Evolutionary conservation across 257 asterid species (phyloP), one percentile per base, ranked within the genome.

Genomic region (Capsicum rhomboideum): DNA sequence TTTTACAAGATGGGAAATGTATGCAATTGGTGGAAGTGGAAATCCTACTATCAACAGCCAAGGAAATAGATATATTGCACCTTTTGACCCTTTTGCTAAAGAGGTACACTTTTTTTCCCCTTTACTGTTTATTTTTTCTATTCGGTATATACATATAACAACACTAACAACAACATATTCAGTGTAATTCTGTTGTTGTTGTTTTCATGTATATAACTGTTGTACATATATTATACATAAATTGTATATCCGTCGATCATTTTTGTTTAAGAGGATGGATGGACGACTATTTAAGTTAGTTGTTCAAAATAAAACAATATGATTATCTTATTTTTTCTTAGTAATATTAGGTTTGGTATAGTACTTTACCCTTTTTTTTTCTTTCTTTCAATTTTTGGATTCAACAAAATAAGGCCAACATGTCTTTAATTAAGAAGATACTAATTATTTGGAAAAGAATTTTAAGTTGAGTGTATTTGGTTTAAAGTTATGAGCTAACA

Each of bases 21-120:
- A 93, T 83, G 97, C 97, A 2, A 93, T 93, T 28, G 97, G 97
- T 13, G 97, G 97, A n/a, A 92, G 96, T 55, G 97, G 95, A 4
- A 89, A 85, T 18, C 97, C 97, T 34, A 93, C 97, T 11, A 93
- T 93, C 42, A 93, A 93, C 20, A 93, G 97, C 82, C 96, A 93
- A 84, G 97, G 97, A 21, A 93, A 93, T 82, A 91, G 97, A 0
- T 93, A 91, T 66, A 91, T 91, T 11, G 97, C 97, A 0, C 96
- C 97, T 0, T 59, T 82, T 18, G 91, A 93, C 72, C 90, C 86
- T 78, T 90, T 90, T 67, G 97, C 97, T 64, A 93, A 92, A 80
- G 93, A 93, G 97, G 97, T 93, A 86, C 16, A 0, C 7, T 10
- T 10, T 4, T 40, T 21, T 52, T 7, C 18, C 40, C 3, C 0